Percentiles rank a stretch among this genome's conserved stretches.
Conservation (phyloP, 1,139 yeast genomes). For the Kluyveromyces sp. region DNA sequence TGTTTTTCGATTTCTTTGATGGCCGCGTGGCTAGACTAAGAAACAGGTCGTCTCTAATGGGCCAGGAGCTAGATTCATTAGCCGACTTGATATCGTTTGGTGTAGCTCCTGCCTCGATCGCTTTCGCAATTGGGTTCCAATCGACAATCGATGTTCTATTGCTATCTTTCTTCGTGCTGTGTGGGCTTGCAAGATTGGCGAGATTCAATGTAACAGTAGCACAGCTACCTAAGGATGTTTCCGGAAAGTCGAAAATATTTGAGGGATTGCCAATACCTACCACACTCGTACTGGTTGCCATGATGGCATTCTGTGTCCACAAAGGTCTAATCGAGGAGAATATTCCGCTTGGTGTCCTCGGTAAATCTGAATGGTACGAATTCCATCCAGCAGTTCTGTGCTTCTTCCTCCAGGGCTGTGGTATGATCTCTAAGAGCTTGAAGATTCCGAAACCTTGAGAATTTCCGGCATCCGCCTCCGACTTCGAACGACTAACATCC, state of each 20-base stretch:
- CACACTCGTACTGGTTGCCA: conserved; percentile 62
- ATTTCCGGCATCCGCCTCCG: background rate
- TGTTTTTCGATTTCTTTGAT: conserved; percentile 91
- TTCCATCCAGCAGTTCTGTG: conserved; percentile 64
- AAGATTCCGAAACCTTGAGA: conserved; percentile 79
- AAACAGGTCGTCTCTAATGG: conserved; percentile 87
- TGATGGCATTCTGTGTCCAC: conserved; percentile 62
- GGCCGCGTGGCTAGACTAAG: conserved; percentile 95
- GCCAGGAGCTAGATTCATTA: conserved; percentile 92
- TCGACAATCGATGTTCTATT: conserved; percentile 72
- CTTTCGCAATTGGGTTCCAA: conserved; percentile 84
- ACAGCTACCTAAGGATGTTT: conserved; percentile 79
- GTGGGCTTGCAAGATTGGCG: conserved; percentile 91
- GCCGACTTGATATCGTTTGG: conserved; percentile 93
- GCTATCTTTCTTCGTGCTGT: conserved; percentile 78
- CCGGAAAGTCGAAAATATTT: conserved; percentile 75
- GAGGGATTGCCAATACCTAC: conserved; percentile 97
- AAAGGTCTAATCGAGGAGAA: conserved; percentile 37
- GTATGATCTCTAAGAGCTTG: conserved; percentile 84
- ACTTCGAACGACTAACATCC: background rate
- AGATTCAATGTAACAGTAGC: conserved; percentile 92
- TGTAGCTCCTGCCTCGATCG: conserved; percentile 89
- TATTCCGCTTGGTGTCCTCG: conserved; percentile 61
- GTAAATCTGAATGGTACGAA: conserved; percentile 52
- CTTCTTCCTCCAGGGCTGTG: conserved; percentile 77